Evolutionary conservation across 306 rosid species (phyloP), one percentile per base, ranked within the genome.

Genomic region (Cercis canadensis): DNA sequence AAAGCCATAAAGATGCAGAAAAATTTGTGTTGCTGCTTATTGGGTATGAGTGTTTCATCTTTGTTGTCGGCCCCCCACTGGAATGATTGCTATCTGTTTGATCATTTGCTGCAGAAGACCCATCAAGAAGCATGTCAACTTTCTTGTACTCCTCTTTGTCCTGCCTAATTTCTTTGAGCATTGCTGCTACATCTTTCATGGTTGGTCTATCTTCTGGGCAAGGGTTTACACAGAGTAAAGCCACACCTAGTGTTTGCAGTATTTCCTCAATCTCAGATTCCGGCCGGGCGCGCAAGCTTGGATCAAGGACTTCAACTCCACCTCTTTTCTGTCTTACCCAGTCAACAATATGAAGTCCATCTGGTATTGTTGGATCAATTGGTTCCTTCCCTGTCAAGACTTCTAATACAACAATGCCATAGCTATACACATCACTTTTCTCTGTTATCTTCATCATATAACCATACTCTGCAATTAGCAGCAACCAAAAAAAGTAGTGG

Each of bases 351-450:
- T 92, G 98, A 41, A 83, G 87, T 57, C 96, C 98, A 10, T 86
- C 96, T 21, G 89, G 96, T 69, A 92, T 88, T 60, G 96, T 88
- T 65, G 96, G 98, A 74, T 90, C 98, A 21, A 92, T 90, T 47
- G 98, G 96, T 70, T 88, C 95, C 64, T 90, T 92, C 13, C 98
- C 96, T 33, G 96, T 92, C 49, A 92, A 75, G 15, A 90, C 88
- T 77, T 92, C 98, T 34, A 90, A 45, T 18, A 82, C 88, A 2
- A 92, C 98, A 5, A 90, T 86, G 1, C 98, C 96, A 14, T 80
- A 92, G 81, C 96, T 92, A 66, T 92, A 92, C 6, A 92, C 96
- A 45, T 92, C 98, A 51, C 98, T 92, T 87, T 88, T 92, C 78
- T 87, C 95, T 8, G 96, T 89, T 80, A 92, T 89, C 83, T 89